Base-by-base conservation (phyloP, 108 stramenopile genomes). In the Skeletonema potamos region DNA sequence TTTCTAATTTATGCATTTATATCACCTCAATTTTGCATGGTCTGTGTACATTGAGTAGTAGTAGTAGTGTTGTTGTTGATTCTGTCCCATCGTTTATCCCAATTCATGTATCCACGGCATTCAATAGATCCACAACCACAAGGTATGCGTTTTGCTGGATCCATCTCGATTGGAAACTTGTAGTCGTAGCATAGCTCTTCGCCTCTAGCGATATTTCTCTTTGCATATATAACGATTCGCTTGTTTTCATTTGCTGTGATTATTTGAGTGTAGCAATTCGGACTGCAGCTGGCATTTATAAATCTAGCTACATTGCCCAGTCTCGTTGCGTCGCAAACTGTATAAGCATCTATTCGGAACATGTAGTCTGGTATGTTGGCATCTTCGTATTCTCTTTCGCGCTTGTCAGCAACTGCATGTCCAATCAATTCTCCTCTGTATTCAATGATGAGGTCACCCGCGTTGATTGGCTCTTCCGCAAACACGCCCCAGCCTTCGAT, bases 131-230 rank as follows among this genome's bases (percentile, higher is more conserved):
- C 88, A 54, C 92, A 93, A 58, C 84, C 41, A 62, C 92, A 93
- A 26, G 86, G 78, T 58, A 93, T 85, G 57, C 89, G 73, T 65
- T 91, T 89, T 24, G 60, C 20, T 34, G 75, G 62, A 59, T 91
- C 86, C 60, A 70, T 82, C 68, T 93, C 92, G n/a, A 88, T 57
- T 8, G 85, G 82, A 62, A 99, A 99, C 69, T 97, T 97, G 87
- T 99, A 99, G 79, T 99, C 97, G 70, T 99, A 99, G 51, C 86
- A 90, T 27, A 99, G 86, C 84, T 99, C 98, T 82, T 98, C 96
- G 26, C 98, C 98, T 18, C 79, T 69, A 17, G 43, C 29, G 34
- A 99, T 95, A 55, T 89, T 80, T 61, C 89, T 86, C 84, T 94
- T 93, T 12, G 98, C 93, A 66, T 95, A 97, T 41, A 99, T 90